Evolutionary conservation across 306 rosid genomes (phyloP).

Genomic region (Neltuma alba): DNA sequence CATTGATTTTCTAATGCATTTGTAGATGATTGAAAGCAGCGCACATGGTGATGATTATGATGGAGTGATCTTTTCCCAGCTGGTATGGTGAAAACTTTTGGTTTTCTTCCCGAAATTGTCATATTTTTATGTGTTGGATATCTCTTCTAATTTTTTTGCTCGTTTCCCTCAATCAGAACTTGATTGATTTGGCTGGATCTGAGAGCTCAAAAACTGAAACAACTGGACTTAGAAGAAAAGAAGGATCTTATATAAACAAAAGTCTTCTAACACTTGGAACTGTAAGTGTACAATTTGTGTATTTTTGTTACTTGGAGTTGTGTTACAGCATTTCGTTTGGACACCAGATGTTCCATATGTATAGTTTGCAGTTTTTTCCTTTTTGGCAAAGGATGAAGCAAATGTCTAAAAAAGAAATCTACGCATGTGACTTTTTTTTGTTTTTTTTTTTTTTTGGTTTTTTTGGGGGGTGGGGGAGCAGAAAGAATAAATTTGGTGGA

Average conservation of each 20-base stretch:
- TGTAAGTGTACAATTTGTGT: slow-evolving; percentile 54
- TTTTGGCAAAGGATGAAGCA: slow-evolving; percentile 12
- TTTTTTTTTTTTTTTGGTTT: too few species aligned
- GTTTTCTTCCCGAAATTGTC: slow-evolving; percentile 1
- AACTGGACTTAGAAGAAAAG: slow-evolving; percentile 96
- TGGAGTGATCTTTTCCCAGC: slow-evolving; percentile 99
- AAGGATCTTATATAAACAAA: slow-evolving; percentile 98
- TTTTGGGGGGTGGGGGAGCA: slow-evolving; percentile 18
- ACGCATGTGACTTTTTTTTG: background rate
- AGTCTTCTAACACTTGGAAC: slow-evolving; percentile 99
- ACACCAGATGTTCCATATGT: background rate
- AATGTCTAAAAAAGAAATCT: background rate
- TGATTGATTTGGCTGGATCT: slow-evolving; percentile 99
- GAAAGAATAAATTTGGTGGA: slow-evolving; percentile 6
- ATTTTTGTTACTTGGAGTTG: slow-evolving; percentile 19
- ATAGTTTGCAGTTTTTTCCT: background rate
- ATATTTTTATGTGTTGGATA: slow-evolving; percentile 13
- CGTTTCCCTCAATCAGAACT: slow-evolving; percentile 58
- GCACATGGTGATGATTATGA: slow-evolving; percentile 96
- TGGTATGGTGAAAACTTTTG: slow-evolving; percentile 59
- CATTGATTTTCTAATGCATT: slow-evolving; percentile 33
- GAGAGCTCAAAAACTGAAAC: slow-evolving; percentile 99
- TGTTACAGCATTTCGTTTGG: slow-evolving; percentile 15
- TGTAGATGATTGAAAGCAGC: slow-evolving; percentile 99
- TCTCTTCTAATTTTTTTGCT: slow-evolving; percentile 12